Conservation (phyloP, 2,329 filamentous ascomycete genomes). For the Hymenoscyphus scutula region DNA sequence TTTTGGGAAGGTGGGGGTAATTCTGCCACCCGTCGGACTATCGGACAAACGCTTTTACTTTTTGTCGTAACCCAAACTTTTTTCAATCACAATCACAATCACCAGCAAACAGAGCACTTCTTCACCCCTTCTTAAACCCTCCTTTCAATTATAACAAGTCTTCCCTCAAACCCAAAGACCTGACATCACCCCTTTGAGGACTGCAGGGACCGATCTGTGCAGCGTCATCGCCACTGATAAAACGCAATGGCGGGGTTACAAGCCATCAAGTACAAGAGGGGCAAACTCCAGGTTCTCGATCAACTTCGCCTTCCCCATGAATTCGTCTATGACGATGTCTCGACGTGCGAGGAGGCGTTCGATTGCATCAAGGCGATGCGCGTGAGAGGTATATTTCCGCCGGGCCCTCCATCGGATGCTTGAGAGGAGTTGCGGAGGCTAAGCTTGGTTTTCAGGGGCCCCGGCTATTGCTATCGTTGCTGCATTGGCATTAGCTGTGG, state of each 20-base stretch:
- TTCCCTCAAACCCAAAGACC: not conserved
- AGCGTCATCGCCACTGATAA: not conserved
- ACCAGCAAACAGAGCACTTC: not conserved
- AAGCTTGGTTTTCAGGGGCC: conserved; percentile 53
- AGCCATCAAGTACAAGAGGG: conserved; percentile 73
- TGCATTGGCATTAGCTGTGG: conserved; percentile 81
- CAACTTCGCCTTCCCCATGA: conserved; percentile 81
- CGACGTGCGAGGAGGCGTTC: conserved; percentile 71
- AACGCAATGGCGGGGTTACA: conserved; percentile 51
- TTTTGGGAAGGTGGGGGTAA: not conserved
- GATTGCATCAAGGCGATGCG: conserved; percentile 80
- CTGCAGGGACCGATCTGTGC: not conserved
- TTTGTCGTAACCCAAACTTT: not conserved
- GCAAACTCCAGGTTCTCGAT: conserved; percentile 73
- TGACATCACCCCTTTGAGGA: no score
- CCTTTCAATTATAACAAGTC: not conserved
- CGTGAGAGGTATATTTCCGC: conserved; percentile 52
- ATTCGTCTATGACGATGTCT: conserved; percentile 72
- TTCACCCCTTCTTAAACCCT: not conserved
- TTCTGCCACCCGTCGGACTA: no score
- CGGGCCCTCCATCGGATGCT: not conserved
- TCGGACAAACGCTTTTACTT: not conserved
- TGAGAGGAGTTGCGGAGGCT: conserved; percentile 15
- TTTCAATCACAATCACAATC: not conserved
- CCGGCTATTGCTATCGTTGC: conserved; percentile 99